Percentiles rank a stretch among this genome's conserved stretches.
These are phyloP conservation scores for Rhodomyrtus tomentosa DNA, from an alignment of 345 rosid genomes.

Conservation along the genomic window DNA sequence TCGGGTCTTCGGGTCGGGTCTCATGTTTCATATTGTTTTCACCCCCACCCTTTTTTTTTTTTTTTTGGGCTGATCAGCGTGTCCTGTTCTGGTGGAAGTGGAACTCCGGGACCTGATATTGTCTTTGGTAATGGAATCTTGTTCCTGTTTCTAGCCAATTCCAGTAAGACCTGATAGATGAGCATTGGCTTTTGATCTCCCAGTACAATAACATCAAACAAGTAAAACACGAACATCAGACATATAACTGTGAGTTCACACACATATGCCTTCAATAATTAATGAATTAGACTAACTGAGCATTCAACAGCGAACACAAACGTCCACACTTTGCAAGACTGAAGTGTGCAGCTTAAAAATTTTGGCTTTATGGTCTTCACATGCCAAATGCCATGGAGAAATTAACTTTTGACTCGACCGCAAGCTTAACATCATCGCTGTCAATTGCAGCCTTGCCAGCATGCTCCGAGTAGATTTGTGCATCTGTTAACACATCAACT, in stretches of 20 bases:
- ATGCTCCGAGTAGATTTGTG: too few species aligned
- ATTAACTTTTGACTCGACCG: too few species aligned
- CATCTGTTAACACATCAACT: too few species aligned
- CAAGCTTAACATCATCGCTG: too few species aligned
- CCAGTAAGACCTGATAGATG: slow-evolving; percentile 47
- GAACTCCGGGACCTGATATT: slow-evolving; percentile 50
- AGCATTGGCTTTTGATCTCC: neutral
- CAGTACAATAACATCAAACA: neutral
- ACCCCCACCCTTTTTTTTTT: too few species aligned
- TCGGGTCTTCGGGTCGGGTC: too few species aligned
- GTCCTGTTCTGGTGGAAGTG: slow-evolving; percentile 84
- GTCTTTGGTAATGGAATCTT: slow-evolving; percentile 79
- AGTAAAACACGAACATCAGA: neutral
- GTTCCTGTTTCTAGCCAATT: slow-evolving; percentile 74
- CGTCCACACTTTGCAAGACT: too few species aligned
- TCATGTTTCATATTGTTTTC: too few species aligned
- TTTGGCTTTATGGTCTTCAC: neutral
- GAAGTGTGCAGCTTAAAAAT: neutral
- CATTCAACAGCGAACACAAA: neutral
- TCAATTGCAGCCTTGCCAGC: too few species aligned
- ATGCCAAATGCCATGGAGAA: neutral
- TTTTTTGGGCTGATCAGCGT: slow-evolving; percentile 71
- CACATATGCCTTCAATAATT: neutral
- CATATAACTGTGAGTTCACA: neutral
- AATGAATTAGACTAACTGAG: neutral